Evolutionary conservation across 176 grass and related monocot species (phyloP).

Genomic region (Aegilops longissima): DNA sequence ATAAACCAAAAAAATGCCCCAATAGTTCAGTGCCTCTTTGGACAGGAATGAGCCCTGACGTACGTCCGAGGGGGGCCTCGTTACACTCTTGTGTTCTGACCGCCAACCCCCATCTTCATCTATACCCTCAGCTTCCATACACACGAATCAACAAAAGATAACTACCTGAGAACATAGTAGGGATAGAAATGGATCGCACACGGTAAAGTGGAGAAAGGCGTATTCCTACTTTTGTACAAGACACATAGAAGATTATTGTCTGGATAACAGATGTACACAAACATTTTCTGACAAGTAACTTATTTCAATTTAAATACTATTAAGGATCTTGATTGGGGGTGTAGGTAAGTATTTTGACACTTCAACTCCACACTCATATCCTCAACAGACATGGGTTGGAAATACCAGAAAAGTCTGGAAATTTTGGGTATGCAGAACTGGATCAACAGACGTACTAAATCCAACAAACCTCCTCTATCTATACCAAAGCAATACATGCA

Average conservation of each 20-base stretch:
- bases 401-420: not conserved
- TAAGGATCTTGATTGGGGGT: not conserved
- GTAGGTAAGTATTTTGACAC: not conserved
- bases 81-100: not conserved
- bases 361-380: not conserved
- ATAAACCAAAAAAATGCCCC: not conserved
- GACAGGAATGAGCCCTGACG: not conserved
- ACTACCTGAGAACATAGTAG: not conserved
- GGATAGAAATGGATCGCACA: not conserved
- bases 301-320: not conserved
- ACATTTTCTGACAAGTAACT: not conserved
- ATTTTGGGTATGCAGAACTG: not conserved
- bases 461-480: not conserved
- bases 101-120: not conserved
- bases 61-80: not conserved
- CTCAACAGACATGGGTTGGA: not conserved
- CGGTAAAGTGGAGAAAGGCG: not conserved
- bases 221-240: not conserved
- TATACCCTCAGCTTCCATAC: not conserved
- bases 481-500: not conserved
- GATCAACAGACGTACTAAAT: not conserved
- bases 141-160: not conserved
- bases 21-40: not conserved
- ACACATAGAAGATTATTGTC: not conserved
- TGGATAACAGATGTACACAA: not conserved